Evolutionary conservation across 768 basidiomycete genomes (phyloP), one percentile per base, ranked within the genome.

Genomic region (Mycena leptocephala): DNA sequence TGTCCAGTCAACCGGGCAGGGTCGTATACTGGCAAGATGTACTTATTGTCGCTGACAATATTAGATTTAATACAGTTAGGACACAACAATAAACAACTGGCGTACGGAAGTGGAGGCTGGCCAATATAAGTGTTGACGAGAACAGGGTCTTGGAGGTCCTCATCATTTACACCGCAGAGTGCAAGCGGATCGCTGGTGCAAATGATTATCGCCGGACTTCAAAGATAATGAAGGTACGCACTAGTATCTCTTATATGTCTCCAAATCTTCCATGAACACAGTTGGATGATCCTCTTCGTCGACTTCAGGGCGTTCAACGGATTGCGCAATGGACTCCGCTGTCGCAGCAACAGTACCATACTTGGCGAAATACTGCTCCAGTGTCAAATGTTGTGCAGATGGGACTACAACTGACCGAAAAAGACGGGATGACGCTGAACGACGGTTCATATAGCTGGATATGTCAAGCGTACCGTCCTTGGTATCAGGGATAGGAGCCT

Each of bases 241-340:
- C 67, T 16, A 69, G 32, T 41, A 58, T 0, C 39, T 18, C 22
- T 43, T 69, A 20, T 69, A 69, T 1, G 53, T 58, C 28, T 69
- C 67, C 18, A 69, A 13, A 22, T 58, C 55, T 26, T 69, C 67
- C 20, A 69, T 26, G 37, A 69, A 69, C 4, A 69, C 55, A 7
- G 58, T 35, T 2, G 67, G 18, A 41, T 41, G 39, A 10, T 41
- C 39, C 2, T 10, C 18, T 41, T 41, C 39, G 39, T 41, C 39
- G n/a, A 41, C 39, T 18, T 41, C 39, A 10, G 11, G 13, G 39
- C 39, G 39, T 18, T 41, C 39, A 2, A 18, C 13, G 2, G 39
- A 10, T 41, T 41, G 13, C 7, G 39, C 39, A 18, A 41, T 41
- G 13, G 39, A 10, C 2, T 41, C 39, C 7, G 39, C 39, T 2